Evolutionary conservation across 2,329 filamentous ascomycete species (phyloP).

Genomic region (Aspergillus glaucus): DNA sequence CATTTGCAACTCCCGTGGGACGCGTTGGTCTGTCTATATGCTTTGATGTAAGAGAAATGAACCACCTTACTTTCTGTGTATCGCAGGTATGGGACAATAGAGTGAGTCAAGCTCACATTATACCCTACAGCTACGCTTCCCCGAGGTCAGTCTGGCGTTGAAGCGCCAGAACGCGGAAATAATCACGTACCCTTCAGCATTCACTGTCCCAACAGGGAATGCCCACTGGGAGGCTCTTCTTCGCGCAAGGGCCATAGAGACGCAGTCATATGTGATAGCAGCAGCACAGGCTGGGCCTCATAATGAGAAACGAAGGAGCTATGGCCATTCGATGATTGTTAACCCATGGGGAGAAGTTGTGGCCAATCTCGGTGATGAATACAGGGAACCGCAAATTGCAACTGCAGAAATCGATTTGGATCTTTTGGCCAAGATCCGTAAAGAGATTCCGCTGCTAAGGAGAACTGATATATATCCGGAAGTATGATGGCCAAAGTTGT

Average conservation of each 20-base stretch:
- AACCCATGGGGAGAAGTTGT: slow-evolving; percentile 79
- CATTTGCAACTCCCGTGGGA: slow-evolving; percentile 68
- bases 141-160: slow-evolving; percentile 65
- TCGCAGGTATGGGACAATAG: background rate
- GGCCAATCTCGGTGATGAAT: slow-evolving; percentile 51
- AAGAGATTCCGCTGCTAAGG: slow-evolving; percentile 52
- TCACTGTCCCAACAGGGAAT: slow-evolving; percentile 75
- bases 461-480: slow-evolving; percentile 48
- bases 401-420: slow-evolving; percentile 51
- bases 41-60: slow-evolving; percentile 58
- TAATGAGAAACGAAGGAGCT: slow-evolving; percentile 71
- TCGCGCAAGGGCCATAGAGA: slow-evolving; percentile 77
- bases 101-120: background rate
- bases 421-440: slow-evolving; percentile 47
- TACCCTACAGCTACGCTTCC: slow-evolving; percentile 58
- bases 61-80: background rate
- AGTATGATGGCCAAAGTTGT: slow-evolving; percentile 22
- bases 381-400: slow-evolving; percentile 41
- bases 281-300: slow-evolving; percentile 74
- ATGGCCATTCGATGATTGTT: slow-evolving; percentile 78
- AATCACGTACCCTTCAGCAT: slow-evolving; percentile 81
- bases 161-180: slow-evolving; percentile 64
- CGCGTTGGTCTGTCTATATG: slow-evolving; percentile 76
- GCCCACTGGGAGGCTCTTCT: slow-evolving; percentile 82
- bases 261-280: slow-evolving; percentile 78